phyloP scores from a whole-genome alignment of 2,329 filamentous ascomycete species.

The Phialophora tarda region DNA sequence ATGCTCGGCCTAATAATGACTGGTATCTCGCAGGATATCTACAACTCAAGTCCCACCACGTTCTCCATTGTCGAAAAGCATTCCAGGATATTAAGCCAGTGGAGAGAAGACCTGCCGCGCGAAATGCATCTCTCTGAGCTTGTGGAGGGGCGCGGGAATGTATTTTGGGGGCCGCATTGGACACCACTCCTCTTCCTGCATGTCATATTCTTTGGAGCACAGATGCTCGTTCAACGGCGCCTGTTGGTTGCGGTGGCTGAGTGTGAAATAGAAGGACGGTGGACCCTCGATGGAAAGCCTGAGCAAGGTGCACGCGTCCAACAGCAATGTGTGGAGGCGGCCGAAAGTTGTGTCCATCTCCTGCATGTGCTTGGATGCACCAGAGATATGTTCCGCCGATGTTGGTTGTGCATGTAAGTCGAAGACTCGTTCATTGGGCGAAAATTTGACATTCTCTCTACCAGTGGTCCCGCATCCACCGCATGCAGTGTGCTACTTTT shows the following conservation, averaged over 20 bases:
- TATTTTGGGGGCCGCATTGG: neutral
- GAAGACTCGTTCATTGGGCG: neutral
- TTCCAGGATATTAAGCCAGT: conserved; percentile 2
- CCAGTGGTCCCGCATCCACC: conserved; percentile 20
- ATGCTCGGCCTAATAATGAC: conserved; percentile 12
- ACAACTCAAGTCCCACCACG: conserved; percentile 3
- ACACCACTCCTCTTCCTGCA: conserved; percentile 13
- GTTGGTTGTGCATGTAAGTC: conserved; percentile 23
- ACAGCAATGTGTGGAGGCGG: conserved; percentile 11
- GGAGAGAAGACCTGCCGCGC: conserved; percentile 8
- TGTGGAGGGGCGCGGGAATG: neutral
- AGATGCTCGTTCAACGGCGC: conserved; percentile 12
- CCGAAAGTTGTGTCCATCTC: conserved; percentile 9
- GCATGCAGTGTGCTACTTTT: conserved; percentile 21
- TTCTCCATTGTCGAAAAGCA: conserved; percentile 18
- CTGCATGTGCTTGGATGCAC: conserved; percentile 16
- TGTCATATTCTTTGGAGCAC: conserved; percentile 13
- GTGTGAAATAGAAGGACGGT: conserved; percentile 17
- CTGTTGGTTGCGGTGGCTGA: conserved; percentile 11
- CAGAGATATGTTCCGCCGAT: conserved; percentile 14
- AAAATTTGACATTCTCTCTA: conserved; percentile 1
- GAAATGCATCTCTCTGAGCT: conserved; percentile 13
- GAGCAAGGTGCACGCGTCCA: conserved; percentile 11
- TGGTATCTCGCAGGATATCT: conserved; percentile 11
- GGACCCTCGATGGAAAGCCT: conserved; percentile 12